Evolutionary conservation across 192 early-diverging fungal species (phyloP).

Genomic region (Chytriomyces sp.): DNA sequence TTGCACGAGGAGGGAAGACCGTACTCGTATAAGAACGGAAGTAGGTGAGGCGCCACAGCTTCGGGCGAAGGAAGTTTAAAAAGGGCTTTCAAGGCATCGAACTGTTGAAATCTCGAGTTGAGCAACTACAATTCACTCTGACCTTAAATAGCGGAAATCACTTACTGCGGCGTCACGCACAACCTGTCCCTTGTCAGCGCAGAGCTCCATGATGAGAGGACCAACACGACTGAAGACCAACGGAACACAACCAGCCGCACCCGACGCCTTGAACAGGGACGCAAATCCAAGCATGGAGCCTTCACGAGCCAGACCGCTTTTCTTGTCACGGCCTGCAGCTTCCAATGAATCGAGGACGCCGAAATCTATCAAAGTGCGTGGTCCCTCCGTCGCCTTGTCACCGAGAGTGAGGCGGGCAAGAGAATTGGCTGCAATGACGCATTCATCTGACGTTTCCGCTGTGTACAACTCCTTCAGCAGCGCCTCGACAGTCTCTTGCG

Average conservation of each 20-base stretch:
- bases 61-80: slow-evolving; percentile 13
- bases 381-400: slow-evolving; percentile 31
- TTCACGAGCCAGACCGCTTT: slow-evolving; percentile 50
- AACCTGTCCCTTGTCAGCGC: slow-evolving; percentile 55
- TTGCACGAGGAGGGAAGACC: slow-evolving; percentile 37
- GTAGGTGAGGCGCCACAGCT: slow-evolving; percentile 18
- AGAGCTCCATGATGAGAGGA: slow-evolving; percentile 28
- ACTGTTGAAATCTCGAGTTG: not conserved
- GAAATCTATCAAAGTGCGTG: slow-evolving; percentile 32
- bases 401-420: slow-evolving; percentile 35
- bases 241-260: slow-evolving; percentile 19
- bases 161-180: slow-evolving; percentile 52
- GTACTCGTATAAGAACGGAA: slow-evolving; percentile 28
- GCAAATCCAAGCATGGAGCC: slow-evolving; percentile 47
- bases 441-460: slow-evolving; percentile 49
- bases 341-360: slow-evolving; percentile 40
- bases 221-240: slow-evolving; percentile 2
- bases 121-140: not conserved
- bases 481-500: slow-evolving; percentile 5
- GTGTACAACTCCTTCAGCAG: slow-evolving; percentile 47
- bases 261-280: slow-evolving; percentile 19
- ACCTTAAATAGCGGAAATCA: not conserved
- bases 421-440: slow-evolving; percentile 41
- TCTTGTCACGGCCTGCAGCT: slow-evolving; percentile 48
- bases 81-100: slow-evolving; percentile 7